Evolutionary conservation across 345 rosid genomes (phyloP).

Genomic region (Acer yangbiense): DNA sequence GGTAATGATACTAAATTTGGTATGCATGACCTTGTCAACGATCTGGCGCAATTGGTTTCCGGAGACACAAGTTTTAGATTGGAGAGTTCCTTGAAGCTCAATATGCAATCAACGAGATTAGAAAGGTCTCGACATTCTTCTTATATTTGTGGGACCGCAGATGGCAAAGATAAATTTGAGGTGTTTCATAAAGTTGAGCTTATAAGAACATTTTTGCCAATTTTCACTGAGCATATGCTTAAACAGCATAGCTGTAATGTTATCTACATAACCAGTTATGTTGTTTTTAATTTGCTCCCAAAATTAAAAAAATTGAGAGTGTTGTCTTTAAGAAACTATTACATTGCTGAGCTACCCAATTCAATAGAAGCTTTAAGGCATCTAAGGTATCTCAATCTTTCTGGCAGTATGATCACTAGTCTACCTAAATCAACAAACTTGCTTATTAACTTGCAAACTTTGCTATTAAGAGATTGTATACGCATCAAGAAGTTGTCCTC

Average conservation of each 20-base stretch:
- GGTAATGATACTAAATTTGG: background rate
- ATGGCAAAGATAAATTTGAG: background rate
- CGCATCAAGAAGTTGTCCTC: background rate
- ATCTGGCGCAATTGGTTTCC: constrained; percentile 14
- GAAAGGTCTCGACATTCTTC: background rate
- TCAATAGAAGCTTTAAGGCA: background rate
- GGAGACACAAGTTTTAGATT: background rate
- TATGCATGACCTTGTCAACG: constrained; percentile 24
- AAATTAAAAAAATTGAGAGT: background rate
- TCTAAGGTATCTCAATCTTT: background rate
- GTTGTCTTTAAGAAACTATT: background rate
- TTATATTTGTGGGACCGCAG: background rate
- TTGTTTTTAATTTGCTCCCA: background rate
- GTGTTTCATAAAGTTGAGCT: background rate
- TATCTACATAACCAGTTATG: background rate
- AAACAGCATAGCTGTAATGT: too few relatives aligned
- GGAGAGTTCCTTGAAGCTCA: background rate
- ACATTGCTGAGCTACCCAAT: background rate
- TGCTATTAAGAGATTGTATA: background rate
- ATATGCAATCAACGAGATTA: background rate
- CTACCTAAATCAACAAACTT: background rate
- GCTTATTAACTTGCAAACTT: background rate
- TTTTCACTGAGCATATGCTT: too few relatives aligned
- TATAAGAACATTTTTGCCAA: background rate
- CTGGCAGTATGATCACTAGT: background rate